These are phyloP conservation scores for Ogataea methylovora DNA, from an alignment of 805 yeast genomes.

Conservation along the genomic window DNA sequence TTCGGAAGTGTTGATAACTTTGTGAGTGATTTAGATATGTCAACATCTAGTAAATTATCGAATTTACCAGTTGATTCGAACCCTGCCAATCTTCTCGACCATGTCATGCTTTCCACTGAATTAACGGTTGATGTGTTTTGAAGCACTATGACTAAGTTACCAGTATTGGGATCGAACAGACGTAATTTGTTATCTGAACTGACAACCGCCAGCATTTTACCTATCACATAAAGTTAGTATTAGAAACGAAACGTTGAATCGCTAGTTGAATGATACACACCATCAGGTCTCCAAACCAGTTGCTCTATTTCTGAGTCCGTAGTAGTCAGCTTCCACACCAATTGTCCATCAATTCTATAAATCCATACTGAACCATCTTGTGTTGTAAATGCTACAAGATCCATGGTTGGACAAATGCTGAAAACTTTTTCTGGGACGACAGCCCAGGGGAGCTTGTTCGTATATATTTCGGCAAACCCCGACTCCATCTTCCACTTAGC, in stretches of 20 bases:
- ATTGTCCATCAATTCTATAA: conserved; percentile 23
- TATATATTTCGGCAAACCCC: neutral
- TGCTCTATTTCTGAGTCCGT: conserved; percentile 1
- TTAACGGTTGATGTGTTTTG: conserved; percentile 1
- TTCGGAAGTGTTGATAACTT: conserved; percentile 8
- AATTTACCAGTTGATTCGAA: conserved; percentile 7
- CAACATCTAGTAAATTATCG: conserved; percentile 14
- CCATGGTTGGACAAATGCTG: conserved; percentile 27
- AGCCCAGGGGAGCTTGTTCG: conserved; percentile 1
- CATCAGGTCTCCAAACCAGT: conserved; percentile 6
- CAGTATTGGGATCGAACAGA: conserved; percentile 23
- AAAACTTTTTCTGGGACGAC: neutral
- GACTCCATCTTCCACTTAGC: too few relatives aligned
- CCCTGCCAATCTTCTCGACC: conserved; percentile 13
- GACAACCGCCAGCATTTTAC: conserved; percentile 21
- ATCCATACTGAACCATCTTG: conserved; percentile 21
- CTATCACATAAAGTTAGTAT: conserved; percentile 6
- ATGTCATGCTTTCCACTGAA: conserved; percentile 10
- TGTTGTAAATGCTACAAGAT: conserved; percentile 21
- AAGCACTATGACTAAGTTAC: conserved; percentile 16
- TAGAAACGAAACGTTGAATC: neutral
- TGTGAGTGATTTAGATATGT: conserved; percentile 18
- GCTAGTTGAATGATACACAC: conserved; percentile 1
- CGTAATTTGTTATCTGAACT: conserved; percentile 14
- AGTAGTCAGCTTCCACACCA: conserved; percentile 21